Percentiles rank a stretch among this genome's conserved stretches.
phyloP scores from a whole-genome alignment of 495 filamentous ascomycete species.

The Aspergillus hancockii region DNA sequence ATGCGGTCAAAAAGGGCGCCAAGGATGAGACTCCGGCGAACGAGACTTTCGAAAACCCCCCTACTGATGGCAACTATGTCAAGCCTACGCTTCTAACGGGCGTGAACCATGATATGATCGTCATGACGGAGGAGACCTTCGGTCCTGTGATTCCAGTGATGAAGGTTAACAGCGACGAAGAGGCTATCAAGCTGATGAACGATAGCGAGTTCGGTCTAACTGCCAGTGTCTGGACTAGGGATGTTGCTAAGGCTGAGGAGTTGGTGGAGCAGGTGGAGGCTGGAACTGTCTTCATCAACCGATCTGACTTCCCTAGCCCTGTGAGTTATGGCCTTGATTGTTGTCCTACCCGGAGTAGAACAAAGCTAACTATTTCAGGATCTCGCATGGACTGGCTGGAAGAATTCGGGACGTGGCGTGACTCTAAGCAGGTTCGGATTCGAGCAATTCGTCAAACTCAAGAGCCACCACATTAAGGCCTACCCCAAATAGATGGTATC shows the following conservation, averaged over 20 bases:
- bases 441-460: slow-evolving; percentile 90
- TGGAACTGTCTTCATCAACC: slow-evolving; percentile 94
- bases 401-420: slow-evolving; percentile 86
- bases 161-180: slow-evolving; percentile 77
- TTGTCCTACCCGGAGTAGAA: not conserved
- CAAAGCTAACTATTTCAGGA: slow-evolving; percentile 57
- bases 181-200: slow-evolving; percentile 84
- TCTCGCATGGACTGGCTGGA: slow-evolving; percentile 97
- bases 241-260: slow-evolving; percentile 68
- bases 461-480: slow-evolving; percentile 89
- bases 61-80: slow-evolving; percentile 76
- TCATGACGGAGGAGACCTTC: slow-evolving; percentile 94
- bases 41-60: slow-evolving; percentile 66
- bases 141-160: slow-evolving; percentile 88
- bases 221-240: slow-evolving; percentile 94
- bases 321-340: slow-evolving; percentile 53
- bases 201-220: slow-evolving; percentile 89
- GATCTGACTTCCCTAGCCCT: slow-evolving; percentile 84
- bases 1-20: slow-evolving; percentile 82
- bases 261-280: slow-evolving; percentile 80
- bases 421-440: slow-evolving; percentile 87
- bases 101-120: slow-evolving; percentile 75
- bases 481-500: slow-evolving; percentile 26
- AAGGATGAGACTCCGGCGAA: slow-evolving; percentile 77
- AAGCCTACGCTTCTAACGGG: slow-evolving; percentile 77